Evolutionary conservation across 2,329 filamentous ascomycete species (phyloP), one percentile per base, ranked within the genome.

Genomic region (Plenodomus biglobosus): DNA sequence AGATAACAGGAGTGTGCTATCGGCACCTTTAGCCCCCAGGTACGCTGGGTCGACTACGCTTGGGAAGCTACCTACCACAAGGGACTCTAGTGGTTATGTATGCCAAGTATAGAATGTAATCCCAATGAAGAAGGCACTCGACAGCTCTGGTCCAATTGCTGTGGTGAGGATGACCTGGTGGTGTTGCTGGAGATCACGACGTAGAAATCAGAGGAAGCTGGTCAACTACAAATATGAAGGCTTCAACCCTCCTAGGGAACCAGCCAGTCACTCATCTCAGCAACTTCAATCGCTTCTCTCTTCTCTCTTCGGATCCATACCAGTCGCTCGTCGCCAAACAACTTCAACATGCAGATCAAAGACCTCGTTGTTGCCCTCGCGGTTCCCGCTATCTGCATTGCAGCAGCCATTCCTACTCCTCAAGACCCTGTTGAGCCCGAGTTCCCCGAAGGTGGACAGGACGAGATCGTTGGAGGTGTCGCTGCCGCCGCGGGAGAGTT

Each of bases 401-500:
- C 57, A 34, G 57, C 56, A 32, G 27, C 27, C 27, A 32, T 32
- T 41, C 56, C 63, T 18, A 55, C 57, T 38, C 64, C 64, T 27
- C 62, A 65, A 44, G 56, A 56, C 39, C 45, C 45, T 36, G 40
- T 45, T 22, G 42, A 39, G 27, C 27, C 27, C 20, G 40, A 46
- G 11, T 50, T 48, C 46, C 46, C 43, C 18, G 50, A 44, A 3
- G 46, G 44, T 16, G 21, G 22, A 22, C 27, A 21, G 37, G 48
- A 48, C 3, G 39, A 47, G 24, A 67, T 67, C 35, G 64, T 67
- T 35, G 64, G 64, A 40, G 64, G 64, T 43, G 46, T 45, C 0
- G 38, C 54, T n/a, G 64, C 64, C 34, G 5, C 44, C 15, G 49
- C 56, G 15, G 62, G 61, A 32, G 64, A 67, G 13, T 62, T 63